phyloP scores from a whole-genome alignment of 1,284 basidiomycete genomes.

The Phlebopus sp. region DNA sequence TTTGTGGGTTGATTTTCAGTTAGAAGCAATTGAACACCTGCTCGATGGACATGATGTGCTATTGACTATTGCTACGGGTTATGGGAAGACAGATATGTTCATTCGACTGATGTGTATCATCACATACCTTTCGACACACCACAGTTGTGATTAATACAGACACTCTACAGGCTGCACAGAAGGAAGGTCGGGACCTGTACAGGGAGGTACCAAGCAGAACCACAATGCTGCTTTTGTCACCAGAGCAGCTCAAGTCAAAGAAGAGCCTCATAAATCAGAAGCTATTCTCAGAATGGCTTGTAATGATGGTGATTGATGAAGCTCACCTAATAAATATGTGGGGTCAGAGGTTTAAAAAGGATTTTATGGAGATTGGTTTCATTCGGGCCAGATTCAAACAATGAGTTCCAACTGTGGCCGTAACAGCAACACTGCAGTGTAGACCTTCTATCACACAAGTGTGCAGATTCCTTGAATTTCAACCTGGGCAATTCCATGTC shows the following conservation, averaged over 20 bases:
- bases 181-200: too few relatives aligned
- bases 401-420: not conserved
- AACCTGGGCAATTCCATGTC: slow-evolving; percentile 7
- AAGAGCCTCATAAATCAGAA: not conserved
- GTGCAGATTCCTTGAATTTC: slow-evolving; percentile 11
- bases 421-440: slow-evolving; percentile 1
- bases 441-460: slow-evolving; percentile 3
- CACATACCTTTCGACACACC: too few relatives aligned
- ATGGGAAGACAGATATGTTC: not conserved
- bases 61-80: not conserved
- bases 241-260: not conserved
- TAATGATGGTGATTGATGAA: not conserved
- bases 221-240: not conserved
- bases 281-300: too few relatives aligned
- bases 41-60: slow-evolving; percentile 4
- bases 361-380: slow-evolving; percentile 7
- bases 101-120: too few relatives aligned
- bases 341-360: not conserved
- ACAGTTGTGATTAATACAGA: too few relatives aligned
- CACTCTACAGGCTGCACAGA: not conserved
- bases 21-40: not conserved
- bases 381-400: not conserved
- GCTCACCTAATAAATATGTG: slow-evolving; percentile 1
- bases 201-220: not conserved
- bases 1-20: slow-evolving; percentile 3